phyloP scores from a whole-genome alignment of 495 filamentous ascomycete genomes.

The Penicillium longicatenatum region DNA sequence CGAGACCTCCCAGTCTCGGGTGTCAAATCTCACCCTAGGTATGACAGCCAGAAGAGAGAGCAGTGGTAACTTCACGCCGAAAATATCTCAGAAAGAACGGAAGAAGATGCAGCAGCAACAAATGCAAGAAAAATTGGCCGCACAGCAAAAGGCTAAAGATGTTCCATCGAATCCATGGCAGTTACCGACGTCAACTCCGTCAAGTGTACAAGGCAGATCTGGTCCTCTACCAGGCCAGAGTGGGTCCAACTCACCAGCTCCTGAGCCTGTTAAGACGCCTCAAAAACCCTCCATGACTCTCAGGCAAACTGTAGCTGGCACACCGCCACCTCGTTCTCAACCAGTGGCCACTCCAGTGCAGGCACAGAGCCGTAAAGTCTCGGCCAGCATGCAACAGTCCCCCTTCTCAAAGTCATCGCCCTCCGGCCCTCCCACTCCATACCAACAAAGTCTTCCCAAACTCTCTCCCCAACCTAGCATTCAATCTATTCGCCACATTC shows the following conservation, averaged over 20 bases:
- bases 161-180: conserved; percentile 74
- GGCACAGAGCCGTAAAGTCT: conserved; percentile 30
- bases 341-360: conserved; percentile 32
- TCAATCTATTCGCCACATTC: conserved; percentile 52
- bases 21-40: conserved; percentile 74
- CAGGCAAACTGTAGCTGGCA: conserved; percentile 62
- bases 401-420: conserved; percentile 26
- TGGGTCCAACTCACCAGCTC: conserved; percentile 16
- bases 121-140: conserved; percentile 53
- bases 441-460: conserved; percentile 21
- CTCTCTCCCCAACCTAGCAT: conserved; percentile 38
- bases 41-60: conserved; percentile 53
- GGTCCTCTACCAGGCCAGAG: conserved; percentile 28
- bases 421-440: conserved; percentile 23
- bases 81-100: conserved; percentile 89
- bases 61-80: conserved; percentile 36
- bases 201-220: conserved; percentile 18
- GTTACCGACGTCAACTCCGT: conserved; percentile 34
- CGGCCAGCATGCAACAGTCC: conserved; percentile 24
- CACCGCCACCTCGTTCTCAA: conserved; percentile 36
- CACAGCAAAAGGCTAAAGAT: conserved; percentile 49
- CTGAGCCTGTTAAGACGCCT: conserved; percentile 31
- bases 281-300: conserved; percentile 59
- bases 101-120: conserved; percentile 75
- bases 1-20: conserved; percentile 62